These are phyloP conservation scores for Scolecobasidium constrictum DNA, from an alignment of 2,329 filamentous ascomycete species.

Conservation along the genomic window DNA sequence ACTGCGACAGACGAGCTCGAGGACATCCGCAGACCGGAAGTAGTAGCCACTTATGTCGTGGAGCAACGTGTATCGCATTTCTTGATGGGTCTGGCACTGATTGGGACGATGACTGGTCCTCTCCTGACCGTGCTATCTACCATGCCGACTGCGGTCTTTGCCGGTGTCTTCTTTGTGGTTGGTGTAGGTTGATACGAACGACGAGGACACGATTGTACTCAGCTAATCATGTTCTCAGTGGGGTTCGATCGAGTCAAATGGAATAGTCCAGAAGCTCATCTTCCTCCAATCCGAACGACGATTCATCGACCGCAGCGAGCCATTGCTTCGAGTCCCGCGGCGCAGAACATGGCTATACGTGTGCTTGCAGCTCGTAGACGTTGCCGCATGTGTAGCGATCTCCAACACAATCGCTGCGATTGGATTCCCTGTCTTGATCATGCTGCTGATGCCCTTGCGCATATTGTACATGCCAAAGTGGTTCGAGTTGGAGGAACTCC, in stretches of 20 bases:
- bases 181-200: no score
- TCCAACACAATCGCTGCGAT: slow-evolving; percentile 50
- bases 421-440: slow-evolving; percentile 47
- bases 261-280: slow-evolving; percentile 40
- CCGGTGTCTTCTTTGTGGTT: slow-evolving; percentile 48
- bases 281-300: slow-evolving; percentile 36
- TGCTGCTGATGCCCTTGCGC: slow-evolving; percentile 43
- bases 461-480: slow-evolving; percentile 39
- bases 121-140: slow-evolving; percentile 42
- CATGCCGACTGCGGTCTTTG: slow-evolving; percentile 43
- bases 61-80: slow-evolving; percentile 47
- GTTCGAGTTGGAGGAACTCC: slow-evolving; percentile 39
- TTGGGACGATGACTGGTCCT: slow-evolving; percentile 47
- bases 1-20: slow-evolving; percentile 26
- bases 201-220: no score
- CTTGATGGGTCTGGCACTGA: slow-evolving; percentile 41
- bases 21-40: slow-evolving; percentile 28
- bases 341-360: slow-evolving; percentile 37
- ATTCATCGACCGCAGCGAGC: slow-evolving; percentile 38
- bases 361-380: slow-evolving; percentile 38
- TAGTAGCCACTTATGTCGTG: slow-evolving; percentile 37
- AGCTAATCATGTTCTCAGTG: no score
- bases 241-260: slow-evolving; percentile 40
- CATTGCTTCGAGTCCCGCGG: slow-evolving; percentile 31
- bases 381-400: slow-evolving; percentile 44